These are phyloP conservation scores for Globomyces sp. DNA, from an alignment of 371 early-diverging fungal genomes.

Conservation along the genomic window DNA sequence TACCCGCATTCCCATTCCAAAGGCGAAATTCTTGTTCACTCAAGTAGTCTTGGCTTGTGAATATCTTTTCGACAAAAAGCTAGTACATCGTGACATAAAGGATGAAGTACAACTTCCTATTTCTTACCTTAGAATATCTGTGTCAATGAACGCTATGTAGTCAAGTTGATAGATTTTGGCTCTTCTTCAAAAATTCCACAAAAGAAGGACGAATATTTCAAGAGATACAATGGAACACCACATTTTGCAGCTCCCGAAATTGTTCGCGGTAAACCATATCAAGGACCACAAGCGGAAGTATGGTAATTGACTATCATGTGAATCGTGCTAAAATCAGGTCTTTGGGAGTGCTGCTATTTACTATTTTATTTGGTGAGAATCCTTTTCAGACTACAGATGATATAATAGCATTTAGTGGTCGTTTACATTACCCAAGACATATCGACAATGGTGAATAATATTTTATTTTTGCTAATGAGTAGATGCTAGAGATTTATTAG, in stretches of 20 bases:
- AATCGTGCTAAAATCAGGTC: constrained; percentile 24
- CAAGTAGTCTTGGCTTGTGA: constrained; percentile 51
- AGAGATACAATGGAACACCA: constrained; percentile 41
- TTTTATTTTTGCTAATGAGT: neutral
- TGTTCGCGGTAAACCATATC: constrained; percentile 59
- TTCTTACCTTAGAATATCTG: constrained; percentile 52
- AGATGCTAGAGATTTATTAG: neutral
- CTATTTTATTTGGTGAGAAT: constrained; percentile 47
- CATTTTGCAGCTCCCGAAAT: constrained; percentile 72
- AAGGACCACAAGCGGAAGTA: constrained; percentile 76
- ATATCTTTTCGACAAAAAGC: constrained; percentile 52
- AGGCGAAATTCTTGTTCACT: constrained; percentile 31
- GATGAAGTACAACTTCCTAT: constrained; percentile 44
- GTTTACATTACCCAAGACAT: neutral
- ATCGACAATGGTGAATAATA: neutral
- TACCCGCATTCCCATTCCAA: constrained; percentile 25
- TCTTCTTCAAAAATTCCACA: constrained; percentile 39
- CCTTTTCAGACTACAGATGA: constrained; percentile 45
- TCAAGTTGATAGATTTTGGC: constrained; percentile 84
- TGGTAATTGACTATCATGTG: constrained; percentile 43
- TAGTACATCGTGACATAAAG: constrained; percentile 71
- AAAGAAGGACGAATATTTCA: constrained; percentile 30
- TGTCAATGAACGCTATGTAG: constrained; percentile 41
- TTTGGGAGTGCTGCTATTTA: constrained; percentile 51
- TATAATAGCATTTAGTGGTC: constrained; percentile 21